A percentile compares a stretch with the other conserved stretches of the same genome.
Evolutionary conservation across 2,329 filamentous ascomycete species (phyloP).

Genomic region (Trichophyton verrucosum): DNA sequence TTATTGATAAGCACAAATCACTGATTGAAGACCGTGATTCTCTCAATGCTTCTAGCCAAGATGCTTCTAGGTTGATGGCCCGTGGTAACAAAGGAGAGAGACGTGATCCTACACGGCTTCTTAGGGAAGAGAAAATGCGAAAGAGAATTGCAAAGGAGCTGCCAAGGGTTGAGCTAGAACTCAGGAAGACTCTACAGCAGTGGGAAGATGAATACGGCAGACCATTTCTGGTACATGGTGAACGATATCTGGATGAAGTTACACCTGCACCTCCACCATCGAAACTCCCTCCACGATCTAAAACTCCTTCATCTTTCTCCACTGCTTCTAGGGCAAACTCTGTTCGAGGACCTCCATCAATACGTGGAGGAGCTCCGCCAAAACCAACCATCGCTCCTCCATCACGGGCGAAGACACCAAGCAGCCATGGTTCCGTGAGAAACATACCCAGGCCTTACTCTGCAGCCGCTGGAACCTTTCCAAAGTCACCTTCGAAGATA

Average conservation of each 20-base stretch:
- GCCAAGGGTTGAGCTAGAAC: conserved; percentile 76
- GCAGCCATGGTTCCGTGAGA: conserved; percentile 15
- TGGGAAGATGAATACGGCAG: conserved; percentile 94
- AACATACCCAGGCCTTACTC: background rate
- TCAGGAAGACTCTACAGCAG: conserved; percentile 64
- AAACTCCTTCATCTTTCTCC: conserved; percentile 32
- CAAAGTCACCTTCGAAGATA: conserved; percentile 38
- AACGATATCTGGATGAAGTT: conserved; percentile 79
- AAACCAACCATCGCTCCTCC: conserved; percentile 30
- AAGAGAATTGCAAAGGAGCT: conserved; percentile 95
- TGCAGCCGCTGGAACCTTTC: conserved; percentile 3
- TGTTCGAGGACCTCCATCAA: conserved; percentile 19
- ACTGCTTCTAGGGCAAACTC: conserved; percentile 19
- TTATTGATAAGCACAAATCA: conserved; percentile 71
- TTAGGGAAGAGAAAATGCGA: conserved; percentile 96
- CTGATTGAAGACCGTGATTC: conserved; percentile 79
- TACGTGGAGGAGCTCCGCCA: conserved; percentile 27
- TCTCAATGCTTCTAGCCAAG: conserved; percentile 79
- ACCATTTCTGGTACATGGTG: conserved; percentile 84
- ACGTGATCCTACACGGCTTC: conserved; percentile 82
- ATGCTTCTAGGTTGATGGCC: conserved; percentile 83
- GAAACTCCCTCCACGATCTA: conserved; percentile 49
- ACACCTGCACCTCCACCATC: conserved; percentile 49
- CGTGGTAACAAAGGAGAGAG: conserved; percentile 87
- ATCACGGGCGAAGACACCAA: conserved; percentile 35